Evolutionary conservation across 2,329 filamentous ascomycete species (phyloP).

Genomic region (Sphaerulina populicola): DNA sequence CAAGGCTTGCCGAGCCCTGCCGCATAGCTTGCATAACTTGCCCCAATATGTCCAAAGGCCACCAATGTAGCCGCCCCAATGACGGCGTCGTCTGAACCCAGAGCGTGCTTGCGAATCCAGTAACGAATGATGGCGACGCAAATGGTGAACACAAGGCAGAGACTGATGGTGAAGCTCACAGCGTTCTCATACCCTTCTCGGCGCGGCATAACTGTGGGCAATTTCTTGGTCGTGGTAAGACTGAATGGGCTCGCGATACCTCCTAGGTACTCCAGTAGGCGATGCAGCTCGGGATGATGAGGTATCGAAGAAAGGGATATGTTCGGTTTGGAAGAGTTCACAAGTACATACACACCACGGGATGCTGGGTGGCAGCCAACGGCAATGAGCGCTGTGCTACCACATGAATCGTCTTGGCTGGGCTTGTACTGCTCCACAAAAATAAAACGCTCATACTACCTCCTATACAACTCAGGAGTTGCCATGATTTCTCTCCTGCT

Average conservation of each 20-base stretch:
- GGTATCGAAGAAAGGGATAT: background rate
- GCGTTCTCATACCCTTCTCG: conserved; percentile 24
- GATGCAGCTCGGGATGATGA: background rate
- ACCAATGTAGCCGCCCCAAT: conserved; percentile 27
- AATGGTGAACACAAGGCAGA: conserved; percentile 29
- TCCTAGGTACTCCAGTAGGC: background rate
- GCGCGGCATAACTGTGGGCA: conserved; percentile 18
- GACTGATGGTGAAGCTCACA: conserved; percentile 27
- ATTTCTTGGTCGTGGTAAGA: background rate
- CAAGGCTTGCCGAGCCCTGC: conserved; percentile 27
- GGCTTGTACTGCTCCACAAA: background rate
- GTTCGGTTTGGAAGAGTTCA: background rate
- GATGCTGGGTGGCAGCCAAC: background rate
- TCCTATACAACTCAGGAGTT: background rate
- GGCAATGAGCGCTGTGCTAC: conserved; percentile 1
- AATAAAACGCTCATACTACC: background rate
- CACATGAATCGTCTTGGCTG: background rate
- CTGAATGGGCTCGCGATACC: background rate
- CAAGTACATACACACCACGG: background rate
- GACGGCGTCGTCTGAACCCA: conserved; percentile 27
- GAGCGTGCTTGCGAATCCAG: conserved; percentile 27
- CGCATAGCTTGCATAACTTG: conserved; percentile 25
- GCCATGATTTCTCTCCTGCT: background rate
- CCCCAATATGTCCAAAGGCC: conserved; percentile 25
- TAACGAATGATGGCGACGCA: conserved; percentile 26